These are phyloP conservation scores for Diaporthe aspalathi DNA, from an alignment of 2,329 filamentous ascomycete genomes.

Conservation along the genomic window DNA sequence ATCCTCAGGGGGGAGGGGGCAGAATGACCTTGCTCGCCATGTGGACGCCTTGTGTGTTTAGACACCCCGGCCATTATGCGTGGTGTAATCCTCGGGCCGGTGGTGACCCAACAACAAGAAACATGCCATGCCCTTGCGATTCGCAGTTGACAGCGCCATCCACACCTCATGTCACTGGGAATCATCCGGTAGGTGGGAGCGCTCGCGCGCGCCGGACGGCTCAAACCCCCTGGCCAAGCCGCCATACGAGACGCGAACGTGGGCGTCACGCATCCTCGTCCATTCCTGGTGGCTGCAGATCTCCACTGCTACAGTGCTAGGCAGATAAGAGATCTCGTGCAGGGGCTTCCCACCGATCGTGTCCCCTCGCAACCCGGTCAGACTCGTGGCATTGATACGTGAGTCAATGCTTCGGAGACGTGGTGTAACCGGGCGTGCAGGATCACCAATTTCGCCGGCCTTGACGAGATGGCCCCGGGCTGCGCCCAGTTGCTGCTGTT, in stretches of 20 bases:
- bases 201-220: neutral
- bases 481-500: constrained; percentile 1
- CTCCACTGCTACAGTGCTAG: neutral
- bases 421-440: constrained; percentile 23
- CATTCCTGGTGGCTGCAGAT: constrained; percentile 25
- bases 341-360: constrained; percentile 25
- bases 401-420: constrained; percentile 29
- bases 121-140: constrained; percentile 12
- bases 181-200: constrained; percentile 1
- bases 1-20: neutral
- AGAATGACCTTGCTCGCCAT: neutral
- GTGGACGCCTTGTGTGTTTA: constrained; percentile 11
- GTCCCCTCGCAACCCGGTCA: constrained; percentile 28
- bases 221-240: neutral
- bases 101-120: neutral
- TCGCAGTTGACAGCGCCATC: constrained; percentile 26
- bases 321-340: constrained; percentile 26
- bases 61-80: neutral
- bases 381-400: constrained; percentile 30
- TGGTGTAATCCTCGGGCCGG: constrained; percentile 16
- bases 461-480: neutral
- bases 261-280: constrained; percentile 24
- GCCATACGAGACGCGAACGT: constrained; percentile 26
- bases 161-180: constrained; percentile 26
- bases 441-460: constrained; percentile 10